Percentiles rank a stretch among this genome's conserved stretches.
Evolutionary conservation across 2,329 filamentous ascomycete species (phyloP).

Genomic region (Ophiostoma angusticollis): DNA sequence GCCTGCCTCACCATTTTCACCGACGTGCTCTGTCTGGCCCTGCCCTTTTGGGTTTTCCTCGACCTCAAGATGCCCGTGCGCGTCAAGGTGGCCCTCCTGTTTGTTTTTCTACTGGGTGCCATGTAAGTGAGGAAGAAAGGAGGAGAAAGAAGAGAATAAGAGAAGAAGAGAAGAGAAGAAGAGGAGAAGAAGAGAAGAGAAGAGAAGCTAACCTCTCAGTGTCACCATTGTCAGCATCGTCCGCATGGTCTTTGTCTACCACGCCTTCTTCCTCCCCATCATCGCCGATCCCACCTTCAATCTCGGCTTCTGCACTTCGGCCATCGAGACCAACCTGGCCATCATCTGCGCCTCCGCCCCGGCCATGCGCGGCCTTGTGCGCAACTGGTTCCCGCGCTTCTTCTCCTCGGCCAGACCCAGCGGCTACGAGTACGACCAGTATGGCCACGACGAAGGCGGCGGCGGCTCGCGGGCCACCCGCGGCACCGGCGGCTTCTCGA

Average conservation of each 20-base stretch:
- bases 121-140: too few relatives aligned
- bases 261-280: slow-evolving; percentile 20
- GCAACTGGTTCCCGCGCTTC: slow-evolving; percentile 14
- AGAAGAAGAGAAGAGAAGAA: too few relatives aligned
- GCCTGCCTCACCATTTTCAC: slow-evolving; percentile 31
- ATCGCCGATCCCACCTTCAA: slow-evolving; percentile 19
- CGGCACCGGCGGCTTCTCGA: slow-evolving; percentile 7
- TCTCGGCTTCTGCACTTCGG: slow-evolving; percentile 24
- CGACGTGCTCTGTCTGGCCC: slow-evolving; percentile 28
- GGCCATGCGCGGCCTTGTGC: slow-evolving; percentile 10
- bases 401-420: slow-evolving; percentile 11
- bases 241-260: slow-evolving; percentile 22
- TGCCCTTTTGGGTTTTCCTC: slow-evolving; percentile 27
- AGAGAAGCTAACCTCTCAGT: slow-evolving; percentile 15
- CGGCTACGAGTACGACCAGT: slow-evolving; percentile 9
- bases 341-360: slow-evolving; percentile 28
- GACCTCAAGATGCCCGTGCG: slow-evolving; percentile 20
- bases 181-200: too few relatives aligned
- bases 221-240: slow-evolving; percentile 24
- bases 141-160: too few relatives aligned
- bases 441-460: slow-evolving; percentile 4
- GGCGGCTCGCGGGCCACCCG: not conserved
- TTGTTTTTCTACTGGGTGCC: slow-evolving; percentile 22
- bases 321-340: slow-evolving; percentile 29
- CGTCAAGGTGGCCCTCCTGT: slow-evolving; percentile 20